A percentile compares a stretch with the other conserved stretches of the same genome.
Evolutionary conservation across 805 yeast genomes (phyloP).

Genomic region (Nakazawaea sp.): DNA sequence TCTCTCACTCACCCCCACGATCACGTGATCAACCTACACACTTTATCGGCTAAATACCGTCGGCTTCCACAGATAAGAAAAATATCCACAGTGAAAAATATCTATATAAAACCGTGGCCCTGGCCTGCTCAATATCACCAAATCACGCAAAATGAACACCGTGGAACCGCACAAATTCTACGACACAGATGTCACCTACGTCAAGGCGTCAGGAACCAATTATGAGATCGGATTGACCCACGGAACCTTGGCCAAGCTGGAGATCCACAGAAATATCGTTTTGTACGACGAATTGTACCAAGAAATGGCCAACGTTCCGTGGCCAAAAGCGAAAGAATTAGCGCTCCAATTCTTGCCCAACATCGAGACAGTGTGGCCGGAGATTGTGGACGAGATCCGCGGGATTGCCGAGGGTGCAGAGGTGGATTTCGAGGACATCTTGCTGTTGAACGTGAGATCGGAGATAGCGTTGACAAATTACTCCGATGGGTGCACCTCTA

Average conservation of each 20-base stretch:
- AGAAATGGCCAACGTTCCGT: constrained; percentile 18
- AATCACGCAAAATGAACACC: constrained; percentile 13
- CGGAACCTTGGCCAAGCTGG: constrained; percentile 24
- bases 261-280: constrained; percentile 21
- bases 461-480: constrained; percentile 28
- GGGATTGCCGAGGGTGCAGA: constrained; percentile 32
- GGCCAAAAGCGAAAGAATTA: constrained; percentile 23
- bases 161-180: constrained; percentile 16
- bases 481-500: constrained; percentile 32
- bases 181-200: constrained; percentile 21
- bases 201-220: constrained; percentile 17
- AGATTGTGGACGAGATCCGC: constrained; percentile 25
- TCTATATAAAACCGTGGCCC: background rate
- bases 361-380: constrained; percentile 21
- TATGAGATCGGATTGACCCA: constrained; percentile 27
- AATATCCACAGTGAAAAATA: background rate
- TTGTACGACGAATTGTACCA: constrained; percentile 22
- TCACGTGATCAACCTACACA: no score
- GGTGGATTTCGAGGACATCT: constrained; percentile 24
- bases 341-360: constrained; percentile 22
- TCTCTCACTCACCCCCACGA: no score
- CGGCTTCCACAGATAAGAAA: background rate
- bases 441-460: constrained; percentile 30
- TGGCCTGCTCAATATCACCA: no score
- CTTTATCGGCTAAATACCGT: no score